Evolutionary conservation across 345 rosid species (phyloP), one percentile per base, ranked within the genome.

Genomic region (Eucalyptus grandis): DNA sequence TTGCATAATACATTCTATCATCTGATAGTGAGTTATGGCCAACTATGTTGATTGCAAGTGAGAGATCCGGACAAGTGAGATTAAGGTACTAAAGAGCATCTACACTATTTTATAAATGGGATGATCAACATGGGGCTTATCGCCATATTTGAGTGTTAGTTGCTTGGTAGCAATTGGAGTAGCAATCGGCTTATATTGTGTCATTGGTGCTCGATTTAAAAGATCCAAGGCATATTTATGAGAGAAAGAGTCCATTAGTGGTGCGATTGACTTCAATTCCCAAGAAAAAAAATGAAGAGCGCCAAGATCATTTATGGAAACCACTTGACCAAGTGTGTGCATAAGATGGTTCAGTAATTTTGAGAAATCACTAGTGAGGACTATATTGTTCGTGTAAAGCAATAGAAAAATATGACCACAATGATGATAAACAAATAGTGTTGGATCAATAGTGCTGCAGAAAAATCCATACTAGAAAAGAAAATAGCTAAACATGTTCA

Each of bases 391-490:
- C 5, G 1, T 54, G 60, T 54, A 56, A 24, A 56, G 60, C 5
- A 22, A 22, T 22, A 56, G 12, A 53, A 53, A 53, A 56, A 56
- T 24, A 56, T 24, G 62, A 56, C 26, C 30, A 56, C 6, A 1
- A 1, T 22, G 62, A 0, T 0, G 3, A 56, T 56, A 56, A 10
- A 56, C 62, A 56, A 56, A 56, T 56, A 9, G 62, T 56, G 0
- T 10, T 56, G 62, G 62, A 56, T 56, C 6, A 22, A 0, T 0
- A 24, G 13, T 56, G 3, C 0, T 22, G 62, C 2, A 56, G 6
- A 56, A 21, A 24, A 56, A 56, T 21, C 62, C 62, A 10, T 56
- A 0, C 30, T 56, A 9, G 6, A 56, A 56, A 22, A 22, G 27
- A 56, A 56, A 56, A 56, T 2, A 22, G 12, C 27, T 4, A 24